These are phyloP conservation scores for Chlorella sp. DNA, from an alignment of 139 green algal genomes.

Conservation along the genomic window DNA sequence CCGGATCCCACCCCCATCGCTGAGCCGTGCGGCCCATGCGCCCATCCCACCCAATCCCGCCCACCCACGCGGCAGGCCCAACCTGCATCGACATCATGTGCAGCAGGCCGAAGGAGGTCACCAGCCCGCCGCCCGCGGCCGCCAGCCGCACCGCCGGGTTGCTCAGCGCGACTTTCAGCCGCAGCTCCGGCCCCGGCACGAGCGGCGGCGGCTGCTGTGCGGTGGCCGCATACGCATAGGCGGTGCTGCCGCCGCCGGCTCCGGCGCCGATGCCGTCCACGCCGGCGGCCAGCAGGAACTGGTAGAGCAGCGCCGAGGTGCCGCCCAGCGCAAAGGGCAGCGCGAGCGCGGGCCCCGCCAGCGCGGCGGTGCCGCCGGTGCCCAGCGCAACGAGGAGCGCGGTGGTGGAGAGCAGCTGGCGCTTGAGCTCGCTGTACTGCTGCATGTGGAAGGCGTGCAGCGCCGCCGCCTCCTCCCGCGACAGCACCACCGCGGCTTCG, in stretches of 20 bases:
- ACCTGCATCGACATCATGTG: background rate
- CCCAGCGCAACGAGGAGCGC: constrained; percentile 61
- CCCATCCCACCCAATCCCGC: background rate
- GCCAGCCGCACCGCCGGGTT: constrained; percentile 12
- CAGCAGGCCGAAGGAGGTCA: background rate
- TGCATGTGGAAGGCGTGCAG: constrained; percentile 61
- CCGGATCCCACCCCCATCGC: background rate
- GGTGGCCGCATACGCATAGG: background rate
- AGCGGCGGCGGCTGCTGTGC: background rate
- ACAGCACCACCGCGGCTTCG: constrained; percentile 42
- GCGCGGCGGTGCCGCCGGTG: constrained; percentile 42
- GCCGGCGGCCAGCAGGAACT: constrained; percentile 65
- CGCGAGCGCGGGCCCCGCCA: constrained; percentile 45
- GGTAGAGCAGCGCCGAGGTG: constrained; percentile 63
- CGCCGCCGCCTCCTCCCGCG: constrained; percentile 58
- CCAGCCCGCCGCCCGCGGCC: background rate
- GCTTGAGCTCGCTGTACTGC: constrained; percentile 72
- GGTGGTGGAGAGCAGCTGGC: constrained; percentile 59
- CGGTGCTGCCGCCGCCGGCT: constrained; percentile 1
- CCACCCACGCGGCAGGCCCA: background rate
- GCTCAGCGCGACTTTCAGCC: background rate
- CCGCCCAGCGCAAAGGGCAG: constrained; percentile 74
- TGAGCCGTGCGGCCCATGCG: background rate
- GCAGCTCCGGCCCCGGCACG: background rate
- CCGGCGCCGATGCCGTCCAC: constrained; percentile 28